These are phyloP conservation scores for Trichoderma cornu-damae DNA, from an alignment of 2,329 filamentous ascomycete species.

Conservation along the genomic window DNA sequence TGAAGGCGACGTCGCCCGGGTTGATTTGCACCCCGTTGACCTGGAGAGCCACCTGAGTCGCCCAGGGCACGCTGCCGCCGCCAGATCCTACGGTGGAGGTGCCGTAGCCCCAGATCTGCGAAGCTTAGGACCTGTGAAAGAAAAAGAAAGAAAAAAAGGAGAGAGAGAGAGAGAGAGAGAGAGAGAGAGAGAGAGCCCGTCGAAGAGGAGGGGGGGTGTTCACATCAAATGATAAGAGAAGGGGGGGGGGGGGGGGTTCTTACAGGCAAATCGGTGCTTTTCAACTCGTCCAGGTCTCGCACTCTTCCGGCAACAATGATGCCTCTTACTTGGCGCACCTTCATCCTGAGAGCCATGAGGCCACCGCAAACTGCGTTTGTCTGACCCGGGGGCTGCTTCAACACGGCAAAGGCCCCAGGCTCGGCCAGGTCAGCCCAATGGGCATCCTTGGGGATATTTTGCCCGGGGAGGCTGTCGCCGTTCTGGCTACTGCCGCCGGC, in stretches of 20 bases:
- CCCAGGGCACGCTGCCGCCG: constrained; percentile 52
- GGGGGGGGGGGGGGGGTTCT: constrained; percentile 23
- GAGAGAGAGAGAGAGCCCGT: constrained; percentile 7
- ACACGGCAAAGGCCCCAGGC: constrained; percentile 56
- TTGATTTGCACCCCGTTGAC: constrained; percentile 40
- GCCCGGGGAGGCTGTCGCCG: constrained; percentile 12
- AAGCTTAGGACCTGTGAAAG: constrained; percentile 18
- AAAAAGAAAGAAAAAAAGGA: too few relatives aligned
- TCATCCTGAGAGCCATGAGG: constrained; percentile 68
- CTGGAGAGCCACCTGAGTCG: constrained; percentile 42
- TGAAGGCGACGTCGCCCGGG: constrained; percentile 63
- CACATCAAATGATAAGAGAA: not conserved
- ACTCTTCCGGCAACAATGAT: constrained; percentile 65
- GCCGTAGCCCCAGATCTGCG: constrained; percentile 51
- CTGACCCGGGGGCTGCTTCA: constrained; percentile 61
- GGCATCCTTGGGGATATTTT: constrained; percentile 52
- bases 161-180: too few relatives aligned
- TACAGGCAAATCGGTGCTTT: constrained; percentile 51
- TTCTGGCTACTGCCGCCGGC: not conserved
- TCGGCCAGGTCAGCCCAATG: constrained; percentile 66
- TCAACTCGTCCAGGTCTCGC: constrained; percentile 59
- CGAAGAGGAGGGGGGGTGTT: not conserved
- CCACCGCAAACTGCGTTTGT: constrained; percentile 69
- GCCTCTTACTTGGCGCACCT: constrained; percentile 53
- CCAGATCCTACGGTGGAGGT: constrained; percentile 55